phyloP scores from a whole-genome alignment of 345 rosid genomes.

The Rhodamnia argentea region DNA sequence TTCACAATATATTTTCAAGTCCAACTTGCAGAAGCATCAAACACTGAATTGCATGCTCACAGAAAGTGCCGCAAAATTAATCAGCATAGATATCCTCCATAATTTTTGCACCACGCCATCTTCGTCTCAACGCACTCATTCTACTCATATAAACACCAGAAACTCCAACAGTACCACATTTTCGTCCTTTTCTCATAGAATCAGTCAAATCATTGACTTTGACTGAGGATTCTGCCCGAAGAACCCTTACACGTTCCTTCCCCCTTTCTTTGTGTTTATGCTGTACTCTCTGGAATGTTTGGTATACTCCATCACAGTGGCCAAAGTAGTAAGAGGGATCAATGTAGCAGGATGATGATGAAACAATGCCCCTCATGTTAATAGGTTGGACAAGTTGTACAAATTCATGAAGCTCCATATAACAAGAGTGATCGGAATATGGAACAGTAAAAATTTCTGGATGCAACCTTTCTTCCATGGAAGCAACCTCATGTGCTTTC shows the following conservation, averaged over 20 bases:
- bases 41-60: background rate
- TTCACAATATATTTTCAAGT: background rate
- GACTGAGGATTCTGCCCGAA: constrained; percentile 2
- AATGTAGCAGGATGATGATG: constrained; percentile 49
- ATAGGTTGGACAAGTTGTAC: constrained; percentile 51
- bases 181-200: constrained; percentile 8
- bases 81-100: constrained; percentile 1
- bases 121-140: constrained; percentile 17
- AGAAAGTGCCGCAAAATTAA: background rate
- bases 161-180: background rate
- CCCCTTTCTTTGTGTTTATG: constrained; percentile 9
- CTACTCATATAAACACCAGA: constrained; percentile 14
- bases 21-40: background rate
- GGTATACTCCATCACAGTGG: constrained; percentile 30
- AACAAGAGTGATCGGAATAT: constrained; percentile 77
- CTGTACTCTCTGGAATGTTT: constrained; percentile 12
- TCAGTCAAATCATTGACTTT: background rate
- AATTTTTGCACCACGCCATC: constrained; percentile 26
- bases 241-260: constrained; percentile 3
- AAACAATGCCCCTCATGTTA: constrained; percentile 57
- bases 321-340: constrained; percentile 66
- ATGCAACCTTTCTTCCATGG: constrained; percentile 22
- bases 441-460: constrained; percentile 44
- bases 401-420: constrained; percentile 52
- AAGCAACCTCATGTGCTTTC: constrained; percentile 1